These are phyloP conservation scores for Globisporangium takayamanum DNA, from an alignment of 352 stramenopile genomes.

Conservation along the genomic window DNA sequence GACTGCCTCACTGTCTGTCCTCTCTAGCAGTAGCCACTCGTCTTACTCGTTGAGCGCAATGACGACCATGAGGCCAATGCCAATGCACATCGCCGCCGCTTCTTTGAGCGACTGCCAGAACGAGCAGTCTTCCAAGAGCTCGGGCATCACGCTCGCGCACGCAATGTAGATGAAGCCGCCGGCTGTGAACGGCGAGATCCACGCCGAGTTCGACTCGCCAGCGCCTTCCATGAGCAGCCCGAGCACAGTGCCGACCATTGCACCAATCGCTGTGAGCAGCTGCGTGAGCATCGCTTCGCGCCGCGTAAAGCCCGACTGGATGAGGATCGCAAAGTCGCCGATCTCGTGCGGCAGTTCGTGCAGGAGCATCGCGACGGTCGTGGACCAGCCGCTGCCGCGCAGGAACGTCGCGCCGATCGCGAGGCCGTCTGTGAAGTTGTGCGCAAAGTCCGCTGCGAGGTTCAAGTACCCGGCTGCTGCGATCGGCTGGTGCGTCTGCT, in stretches of 20 bases:
- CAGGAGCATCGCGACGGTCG: slow-evolving; percentile 83
- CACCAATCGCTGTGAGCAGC: slow-evolving; percentile 88
- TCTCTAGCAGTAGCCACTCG: not conserved
- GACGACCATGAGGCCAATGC: slow-evolving; percentile 72
- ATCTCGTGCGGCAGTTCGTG: slow-evolving; percentile 92
- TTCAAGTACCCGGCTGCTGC: slow-evolving; percentile 87
- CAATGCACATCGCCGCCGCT: slow-evolving; percentile 51
- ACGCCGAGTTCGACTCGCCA: slow-evolving; percentile 59
- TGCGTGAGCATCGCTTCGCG: slow-evolving; percentile 88
- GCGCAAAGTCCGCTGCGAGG: slow-evolving; percentile 85
- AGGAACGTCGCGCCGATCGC: slow-evolving; percentile 90
- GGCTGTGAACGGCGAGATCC: slow-evolving; percentile 81
- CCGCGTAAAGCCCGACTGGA: slow-evolving; percentile 87
- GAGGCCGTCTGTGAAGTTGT: slow-evolving; percentile 93
- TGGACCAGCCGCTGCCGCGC: slow-evolving; percentile 71
- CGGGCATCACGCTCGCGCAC: slow-evolving; percentile 86
- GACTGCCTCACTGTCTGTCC: too few relatives aligned
- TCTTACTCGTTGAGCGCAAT: slow-evolving; percentile 66
- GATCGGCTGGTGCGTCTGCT: slow-evolving; percentile 34
- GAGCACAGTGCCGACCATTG: slow-evolving; percentile 86
- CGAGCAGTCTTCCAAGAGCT: slow-evolving; percentile 85
- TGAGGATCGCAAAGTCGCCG: slow-evolving; percentile 89
- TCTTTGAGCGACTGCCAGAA: slow-evolving; percentile 67
- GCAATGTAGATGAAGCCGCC: slow-evolving; percentile 93
- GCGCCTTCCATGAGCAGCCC: slow-evolving; percentile 72